These are phyloP conservation scores for Cronartium quercuum DNA, from an alignment of 1,284 basidiomycete genomes.

Conservation along the genomic window DNA sequence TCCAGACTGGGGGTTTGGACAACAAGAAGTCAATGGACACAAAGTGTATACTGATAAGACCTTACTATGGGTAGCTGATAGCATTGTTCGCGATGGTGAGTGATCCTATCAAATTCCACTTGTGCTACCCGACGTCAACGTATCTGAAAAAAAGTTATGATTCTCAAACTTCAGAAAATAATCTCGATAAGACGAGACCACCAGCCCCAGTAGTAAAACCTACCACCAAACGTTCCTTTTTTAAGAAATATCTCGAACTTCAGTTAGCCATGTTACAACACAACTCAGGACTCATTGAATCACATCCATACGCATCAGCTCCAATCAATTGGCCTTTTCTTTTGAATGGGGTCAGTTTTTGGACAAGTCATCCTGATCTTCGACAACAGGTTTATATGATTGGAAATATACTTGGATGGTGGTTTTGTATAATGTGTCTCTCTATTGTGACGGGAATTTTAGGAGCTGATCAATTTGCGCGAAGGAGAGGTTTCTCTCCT, in stretches of 20 bases:
- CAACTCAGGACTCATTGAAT: constrained; percentile 88
- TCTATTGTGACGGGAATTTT: constrained; percentile 84
- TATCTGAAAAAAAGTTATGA: not conserved
- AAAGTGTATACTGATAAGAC: constrained; percentile 80
- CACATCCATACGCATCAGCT: constrained; percentile 87
- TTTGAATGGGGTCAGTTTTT: constrained; percentile 91
- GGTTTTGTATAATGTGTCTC: constrained; percentile 76
- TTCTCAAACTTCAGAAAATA: constrained; percentile 20
- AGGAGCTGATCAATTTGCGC: constrained; percentile 78
- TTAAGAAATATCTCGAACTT: constrained; percentile 88
- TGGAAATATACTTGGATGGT: constrained; percentile 92
- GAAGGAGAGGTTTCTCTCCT: constrained; percentile 74
- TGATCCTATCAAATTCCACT: not conserved
- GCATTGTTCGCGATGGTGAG: constrained; percentile 60
- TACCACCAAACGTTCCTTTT: constrained; percentile 77
- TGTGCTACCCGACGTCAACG: not conserved
- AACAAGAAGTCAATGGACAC: constrained; percentile 97
- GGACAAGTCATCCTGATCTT: constrained; percentile 72
- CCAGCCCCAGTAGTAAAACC: constrained; percentile 55
- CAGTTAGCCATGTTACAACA: constrained; percentile 95
- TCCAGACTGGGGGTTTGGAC: constrained; percentile 93
- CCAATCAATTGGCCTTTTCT: constrained; percentile 99
- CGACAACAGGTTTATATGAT: constrained; percentile 93
- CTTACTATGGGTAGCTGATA: constrained; percentile 80
- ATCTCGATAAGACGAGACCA: constrained; percentile 11